These are phyloP conservation scores for Aspergillus thermomutatus DNA, from an alignment of 2,329 filamentous ascomycete species.

Conservation along the genomic window DNA sequence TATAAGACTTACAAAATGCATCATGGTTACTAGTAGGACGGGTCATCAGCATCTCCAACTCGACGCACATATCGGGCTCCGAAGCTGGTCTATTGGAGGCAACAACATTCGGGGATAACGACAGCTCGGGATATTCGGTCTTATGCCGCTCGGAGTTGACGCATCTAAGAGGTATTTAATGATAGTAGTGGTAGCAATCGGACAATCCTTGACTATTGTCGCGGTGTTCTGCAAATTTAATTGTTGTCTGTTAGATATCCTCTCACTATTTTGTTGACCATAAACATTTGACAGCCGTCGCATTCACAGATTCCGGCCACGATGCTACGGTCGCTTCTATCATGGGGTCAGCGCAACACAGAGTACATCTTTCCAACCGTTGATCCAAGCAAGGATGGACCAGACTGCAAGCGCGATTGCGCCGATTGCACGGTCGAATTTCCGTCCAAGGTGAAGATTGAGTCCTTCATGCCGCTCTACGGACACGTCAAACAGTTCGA, in stretches of 20 bases:
- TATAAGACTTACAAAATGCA: not conserved
- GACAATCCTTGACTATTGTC: not conserved
- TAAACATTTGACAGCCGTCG: not conserved
- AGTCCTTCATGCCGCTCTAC: slow-evolving; percentile 29
- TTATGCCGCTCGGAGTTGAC: not conserved
- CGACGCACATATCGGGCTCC: not conserved
- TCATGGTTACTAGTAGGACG: not conserved
- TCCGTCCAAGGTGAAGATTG: slow-evolving; percentile 35
- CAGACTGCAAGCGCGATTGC: slow-evolving; percentile 35
- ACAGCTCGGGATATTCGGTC: not conserved
- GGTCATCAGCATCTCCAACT: not conserved
- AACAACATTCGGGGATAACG: not conserved
- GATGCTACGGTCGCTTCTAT: slow-evolving; percentile 33
- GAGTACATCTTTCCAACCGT: slow-evolving; percentile 38
- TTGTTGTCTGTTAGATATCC: not conserved
- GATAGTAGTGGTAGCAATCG: not conserved
- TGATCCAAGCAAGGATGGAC: slow-evolving; percentile 29
- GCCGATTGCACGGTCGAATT: slow-evolving; percentile 35
- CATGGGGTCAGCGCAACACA: slow-evolving; percentile 18
- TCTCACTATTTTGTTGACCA: not conserved
- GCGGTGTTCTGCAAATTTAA: not conserved
- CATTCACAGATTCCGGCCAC: not conserved
- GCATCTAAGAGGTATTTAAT: not conserved
- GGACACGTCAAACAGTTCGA: slow-evolving; percentile 36
- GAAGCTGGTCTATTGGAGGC: not conserved